Evolutionary conservation across 2,329 filamentous ascomycete species (phyloP).

Genomic region (Periconia macrospinosa): DNA sequence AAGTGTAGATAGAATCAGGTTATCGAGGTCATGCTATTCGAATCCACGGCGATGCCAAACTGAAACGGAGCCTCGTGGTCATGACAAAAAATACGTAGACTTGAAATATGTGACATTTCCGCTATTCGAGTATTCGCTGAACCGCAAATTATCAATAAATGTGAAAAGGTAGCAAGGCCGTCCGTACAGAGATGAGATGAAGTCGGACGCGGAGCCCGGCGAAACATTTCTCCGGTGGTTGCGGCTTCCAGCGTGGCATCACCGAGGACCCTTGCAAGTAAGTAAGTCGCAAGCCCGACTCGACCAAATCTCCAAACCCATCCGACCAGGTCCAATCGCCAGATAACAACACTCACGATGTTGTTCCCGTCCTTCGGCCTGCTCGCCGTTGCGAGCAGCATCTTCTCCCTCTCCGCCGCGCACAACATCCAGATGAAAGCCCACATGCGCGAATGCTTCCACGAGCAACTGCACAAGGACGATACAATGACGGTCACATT

Average conservation of each 20-base stretch:
- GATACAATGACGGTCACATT: constrained; percentile 99
- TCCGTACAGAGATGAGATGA: not conserved
- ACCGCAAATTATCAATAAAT: not conserved
- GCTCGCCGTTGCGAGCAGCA: constrained; percentile 52
- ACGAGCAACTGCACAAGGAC: constrained; percentile 87
- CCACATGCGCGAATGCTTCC: constrained; percentile 96
- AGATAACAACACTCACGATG: constrained; percentile 29
- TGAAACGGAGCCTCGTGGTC: too few species aligned
- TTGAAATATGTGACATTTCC: not conserved
- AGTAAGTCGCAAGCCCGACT: not conserved
- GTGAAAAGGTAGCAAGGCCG: not conserved
- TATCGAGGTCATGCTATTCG: too few species aligned
- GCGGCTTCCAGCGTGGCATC: constrained; percentile 25
- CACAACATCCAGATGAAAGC: constrained; percentile 96
- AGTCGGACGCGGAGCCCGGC: constrained; percentile 7
- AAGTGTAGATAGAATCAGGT: too few species aligned
- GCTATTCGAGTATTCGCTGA: not conserved
- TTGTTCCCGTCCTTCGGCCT: constrained; percentile 40
- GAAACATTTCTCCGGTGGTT: constrained; percentile 7
- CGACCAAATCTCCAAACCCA: constrained; percentile 5
- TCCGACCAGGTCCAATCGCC: constrained; percentile 8
- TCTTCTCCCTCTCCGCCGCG: constrained; percentile 68
- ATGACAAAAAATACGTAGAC: too few species aligned
- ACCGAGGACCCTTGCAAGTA: constrained; percentile 18
- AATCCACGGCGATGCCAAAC: too few species aligned